Conservation (phyloP, 1,139 yeast genomes). For the Suhomyces ambrosiae region DNA sequence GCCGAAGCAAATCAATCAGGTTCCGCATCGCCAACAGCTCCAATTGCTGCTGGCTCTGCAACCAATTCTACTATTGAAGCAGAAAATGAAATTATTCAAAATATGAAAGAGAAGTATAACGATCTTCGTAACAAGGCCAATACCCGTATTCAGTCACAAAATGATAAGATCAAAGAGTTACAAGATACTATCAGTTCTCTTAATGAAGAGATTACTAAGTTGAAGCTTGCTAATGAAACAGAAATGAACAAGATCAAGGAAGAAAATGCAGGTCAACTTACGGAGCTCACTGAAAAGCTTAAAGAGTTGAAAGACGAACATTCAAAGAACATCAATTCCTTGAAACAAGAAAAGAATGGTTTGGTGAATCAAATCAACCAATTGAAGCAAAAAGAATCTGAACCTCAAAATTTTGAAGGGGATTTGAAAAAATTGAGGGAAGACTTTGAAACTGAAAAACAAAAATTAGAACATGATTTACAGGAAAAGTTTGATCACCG, state of each 20-base stretch:
- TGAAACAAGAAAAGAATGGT: constrained; percentile 18
- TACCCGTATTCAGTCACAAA: constrained; percentile 23
- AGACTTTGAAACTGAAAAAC: constrained; percentile 22
- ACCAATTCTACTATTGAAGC: constrained; percentile 6
- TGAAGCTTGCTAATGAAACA: constrained; percentile 12
- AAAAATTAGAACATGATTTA: constrained; percentile 16
- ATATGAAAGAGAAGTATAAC: constrained; percentile 32
- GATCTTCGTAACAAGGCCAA: constrained; percentile 33
- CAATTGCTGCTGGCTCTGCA: constrained; percentile 3
- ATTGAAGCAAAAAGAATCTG: constrained; percentile 8
- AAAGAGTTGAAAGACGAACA: constrained; percentile 12
- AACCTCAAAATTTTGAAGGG: constrained; percentile 4
- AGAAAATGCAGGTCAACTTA: constrained; percentile 4
- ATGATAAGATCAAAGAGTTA: constrained; percentile 27
- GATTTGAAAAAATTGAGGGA: constrained; percentile 18
- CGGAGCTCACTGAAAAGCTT: constrained; percentile 10
- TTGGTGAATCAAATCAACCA: constrained; percentile 16
- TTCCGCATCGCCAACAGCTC: constrained; percentile 2
- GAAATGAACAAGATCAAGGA: constrained; percentile 11
- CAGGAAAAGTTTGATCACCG: constrained; percentile 2
- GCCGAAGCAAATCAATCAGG: constrained; percentile 29
- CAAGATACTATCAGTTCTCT: constrained; percentile 23
- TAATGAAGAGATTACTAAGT: constrained; percentile 15
- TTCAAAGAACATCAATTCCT: constrained; percentile 12
- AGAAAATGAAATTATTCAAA: constrained; percentile 24